Evolutionary conservation across 208 protist genomes (phyloP), one percentile per base, ranked within the genome.

Genomic region (Wallacemonas sp.): DNA sequence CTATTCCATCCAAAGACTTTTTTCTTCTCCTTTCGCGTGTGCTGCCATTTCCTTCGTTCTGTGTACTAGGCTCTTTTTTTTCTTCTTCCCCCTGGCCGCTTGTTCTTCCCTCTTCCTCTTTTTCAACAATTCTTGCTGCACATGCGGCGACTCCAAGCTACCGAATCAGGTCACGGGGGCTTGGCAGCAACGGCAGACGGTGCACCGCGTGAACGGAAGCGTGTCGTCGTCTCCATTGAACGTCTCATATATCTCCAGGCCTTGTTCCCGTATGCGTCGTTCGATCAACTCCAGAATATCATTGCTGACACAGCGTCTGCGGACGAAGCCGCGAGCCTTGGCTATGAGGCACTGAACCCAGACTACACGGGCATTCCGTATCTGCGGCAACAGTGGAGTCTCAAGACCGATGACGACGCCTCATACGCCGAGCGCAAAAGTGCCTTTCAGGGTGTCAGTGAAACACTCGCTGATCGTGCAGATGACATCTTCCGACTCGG

Each of bases 231-330:
- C 6, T 33, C 30, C n/a, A 41, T 36, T 10, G 71, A 86, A 48
- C 65, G 73, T 38, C 34, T 83, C 17, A 57, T 71, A 12, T 82
- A 89, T 29, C 42, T 94, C 9, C 69, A 78, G 33, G 84, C 83
- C 0, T 68, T 94, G 1, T 94, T 83, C 53, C 84, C 88, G n/a
- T 90, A 91, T 53, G 83, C 77, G 1, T 22, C 57, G 5, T 48
- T 71, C 15, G 57, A 76, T 2, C 61, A 80, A 34, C 61, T 91
- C 1, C 38, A 52, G 13, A 46, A 61, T 1, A 55, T 76, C 36
- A 57, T 82, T 13, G 12, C 5, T 26, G 59, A 57, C 15, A 73
- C 76, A 27, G 36, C 67, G 8, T 62, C 42, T 36, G 53, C 78
- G 0, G 79, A 91, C 42, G 76, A 84, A 24, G 77, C 88, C 19